These are phyloP conservation scores for Coemansia nantahalensis DNA, from an alignment of 192 early-diverging fungal genomes.

Conservation along the genomic window DNA sequence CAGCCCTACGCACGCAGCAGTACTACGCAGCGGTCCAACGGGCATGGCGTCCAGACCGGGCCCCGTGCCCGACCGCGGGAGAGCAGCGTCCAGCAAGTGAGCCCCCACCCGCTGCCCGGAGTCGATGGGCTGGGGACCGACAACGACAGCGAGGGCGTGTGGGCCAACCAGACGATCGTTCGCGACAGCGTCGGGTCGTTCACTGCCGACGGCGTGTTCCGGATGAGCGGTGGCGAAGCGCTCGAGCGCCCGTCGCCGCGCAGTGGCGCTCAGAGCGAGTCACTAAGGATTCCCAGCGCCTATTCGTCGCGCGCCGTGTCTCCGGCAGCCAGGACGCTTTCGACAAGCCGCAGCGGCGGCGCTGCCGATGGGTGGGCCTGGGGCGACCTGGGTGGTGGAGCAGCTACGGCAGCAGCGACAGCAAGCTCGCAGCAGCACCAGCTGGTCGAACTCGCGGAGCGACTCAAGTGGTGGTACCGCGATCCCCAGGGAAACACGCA, in stretches of 20 bases:
- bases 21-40: constrained; percentile 7
- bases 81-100: neutral
- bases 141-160: constrained; percentile 44
- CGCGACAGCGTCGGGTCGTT: constrained; percentile 64
- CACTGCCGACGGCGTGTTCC: constrained; percentile 67
- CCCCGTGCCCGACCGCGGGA: constrained; percentile 7
- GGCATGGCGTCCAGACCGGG: constrained; percentile 7
- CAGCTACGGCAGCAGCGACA: constrained; percentile 1
- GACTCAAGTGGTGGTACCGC: constrained; percentile 74
- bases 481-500: constrained; percentile 83
- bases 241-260: too few relatives aligned
- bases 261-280: neutral
- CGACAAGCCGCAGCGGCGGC: constrained; percentile 1
- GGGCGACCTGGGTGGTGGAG: constrained; percentile 2
- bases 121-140: constrained; percentile 9
- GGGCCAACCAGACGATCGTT: constrained; percentile 56
- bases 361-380: constrained; percentile 15
- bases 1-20: neutral
- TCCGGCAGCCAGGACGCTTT: constrained; percentile 5
- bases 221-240: constrained; percentile 50
- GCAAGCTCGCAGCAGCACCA: constrained; percentile 8
- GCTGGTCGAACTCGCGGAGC: constrained; percentile 40
- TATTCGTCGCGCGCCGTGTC: constrained; percentile 12
- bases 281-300: neutral
- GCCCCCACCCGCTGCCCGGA: neutral